Percentiles rank a stretch among this genome's conserved stretches.
phyloP scores from a whole-genome alignment of 306 rosid species.

The Lathyrus aphaca region DNA sequence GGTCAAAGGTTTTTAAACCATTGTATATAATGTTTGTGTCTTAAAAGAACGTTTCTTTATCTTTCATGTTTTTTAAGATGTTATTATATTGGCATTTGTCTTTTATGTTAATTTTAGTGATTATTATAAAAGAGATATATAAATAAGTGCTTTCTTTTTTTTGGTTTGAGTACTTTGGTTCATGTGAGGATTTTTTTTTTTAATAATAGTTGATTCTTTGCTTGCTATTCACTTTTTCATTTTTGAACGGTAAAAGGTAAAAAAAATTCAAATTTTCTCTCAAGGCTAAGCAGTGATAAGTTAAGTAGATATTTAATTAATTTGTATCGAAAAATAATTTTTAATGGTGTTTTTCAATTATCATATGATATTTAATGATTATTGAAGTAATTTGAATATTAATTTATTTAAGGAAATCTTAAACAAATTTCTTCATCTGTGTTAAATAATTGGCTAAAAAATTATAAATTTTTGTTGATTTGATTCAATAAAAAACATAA shows the following conservation, averaged over 20 bases:
- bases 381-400: too few species aligned
- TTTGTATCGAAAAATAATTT: too few species aligned
- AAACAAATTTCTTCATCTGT: too few species aligned
- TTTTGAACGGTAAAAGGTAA: background rate
- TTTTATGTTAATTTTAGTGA: conserved; percentile 17
- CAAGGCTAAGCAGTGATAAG: background rate
- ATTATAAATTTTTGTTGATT: too few species aligned
- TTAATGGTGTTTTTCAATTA: background rate
- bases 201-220: background rate
- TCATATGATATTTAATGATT: background rate
- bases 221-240: background rate
- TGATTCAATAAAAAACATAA: too few species aligned
- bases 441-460: too few species aligned
- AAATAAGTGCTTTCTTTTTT: background rate
- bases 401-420: too few species aligned
- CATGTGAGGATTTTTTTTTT: background rate
- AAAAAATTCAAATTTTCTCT: background rate
- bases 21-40: conserved; percentile 31
- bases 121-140: background rate
- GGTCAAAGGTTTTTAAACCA: conserved; percentile 54
- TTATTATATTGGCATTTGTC: conserved; percentile 23
- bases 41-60: conserved; percentile 36
- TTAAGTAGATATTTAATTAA: background rate
- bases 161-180: background rate
- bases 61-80: conserved; percentile 36